Evolutionary conservation across 768 basidiomycete species (phyloP).

Genomic region (Xerocomellus dryophilus): DNA sequence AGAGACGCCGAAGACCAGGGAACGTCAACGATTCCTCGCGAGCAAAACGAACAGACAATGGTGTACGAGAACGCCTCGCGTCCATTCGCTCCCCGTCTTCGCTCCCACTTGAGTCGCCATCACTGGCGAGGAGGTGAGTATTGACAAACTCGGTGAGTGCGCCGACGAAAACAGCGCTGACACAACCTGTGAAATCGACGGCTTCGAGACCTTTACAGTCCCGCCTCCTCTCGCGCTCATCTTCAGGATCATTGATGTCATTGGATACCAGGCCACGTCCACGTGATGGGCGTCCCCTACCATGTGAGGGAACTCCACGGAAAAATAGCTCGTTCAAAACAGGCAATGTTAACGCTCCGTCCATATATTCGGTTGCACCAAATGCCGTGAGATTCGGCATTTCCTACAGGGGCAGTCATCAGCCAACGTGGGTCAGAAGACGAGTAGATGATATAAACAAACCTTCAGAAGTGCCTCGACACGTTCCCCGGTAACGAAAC

Average conservation of each 20-base stretch:
- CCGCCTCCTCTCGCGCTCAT: constrained; percentile 69
- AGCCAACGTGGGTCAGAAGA: constrained; percentile 4
- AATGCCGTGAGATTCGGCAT: constrained; percentile 82
- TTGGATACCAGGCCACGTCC: constrained; percentile 50
- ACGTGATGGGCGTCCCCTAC: constrained; percentile 64
- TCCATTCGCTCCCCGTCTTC: constrained; percentile 37
- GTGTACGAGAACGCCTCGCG: constrained; percentile 33
- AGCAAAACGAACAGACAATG: constrained; percentile 31
- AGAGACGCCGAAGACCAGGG: constrained; percentile 72
- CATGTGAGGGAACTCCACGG: constrained; percentile 70
- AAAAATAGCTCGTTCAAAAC: constrained; percentile 91
- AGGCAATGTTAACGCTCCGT: constrained; percentile 78
- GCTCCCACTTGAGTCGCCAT: constrained; percentile 44
- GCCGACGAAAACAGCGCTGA: constrained; percentile 85
- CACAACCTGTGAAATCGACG: constrained; percentile 91
- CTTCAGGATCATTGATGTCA: constrained; percentile 58
- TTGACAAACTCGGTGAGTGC: constrained; percentile 82
- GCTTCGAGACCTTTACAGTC: constrained; percentile 82
- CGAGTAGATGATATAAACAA: constrained; percentile 16
- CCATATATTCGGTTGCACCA: constrained; percentile 99
- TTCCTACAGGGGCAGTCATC: constrained; percentile 51
- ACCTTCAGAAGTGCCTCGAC: constrained; percentile 78
- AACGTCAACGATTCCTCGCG: constrained; percentile 56
- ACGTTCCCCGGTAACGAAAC: constrained; percentile 90
- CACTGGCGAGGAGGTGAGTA: constrained; percentile 49